These are phyloP conservation scores for Colletotrichum echinochloae DNA, from an alignment of 2,329 filamentous ascomycete genomes.

Conservation along the genomic window DNA sequence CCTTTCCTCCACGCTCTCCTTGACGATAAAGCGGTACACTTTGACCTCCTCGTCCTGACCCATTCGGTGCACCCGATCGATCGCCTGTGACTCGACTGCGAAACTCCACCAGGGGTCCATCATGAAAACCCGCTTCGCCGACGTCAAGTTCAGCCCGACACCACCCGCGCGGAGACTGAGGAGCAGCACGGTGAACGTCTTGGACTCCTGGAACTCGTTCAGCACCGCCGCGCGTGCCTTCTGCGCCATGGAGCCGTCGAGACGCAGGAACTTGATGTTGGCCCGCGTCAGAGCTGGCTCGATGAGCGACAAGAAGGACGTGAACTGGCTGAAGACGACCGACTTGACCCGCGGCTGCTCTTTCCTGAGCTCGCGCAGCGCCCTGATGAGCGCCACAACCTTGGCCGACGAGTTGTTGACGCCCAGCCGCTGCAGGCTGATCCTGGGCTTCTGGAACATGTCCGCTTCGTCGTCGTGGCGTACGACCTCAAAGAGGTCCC, in stretches of 20 bases:
- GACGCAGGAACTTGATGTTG: slow-evolving; percentile 83
- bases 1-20: slow-evolving; percentile 91
- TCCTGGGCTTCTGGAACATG: slow-evolving; percentile 60
- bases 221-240: slow-evolving; percentile 85
- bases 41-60: slow-evolving; percentile 88
- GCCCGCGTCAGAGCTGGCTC: slow-evolving; percentile 80
- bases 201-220: slow-evolving; percentile 72
- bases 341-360: slow-evolving; percentile 81
- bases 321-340: slow-evolving; percentile 97
- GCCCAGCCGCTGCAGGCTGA: slow-evolving; percentile 71
- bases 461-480: slow-evolving; percentile 75
- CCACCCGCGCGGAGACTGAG: slow-evolving; percentile 90
- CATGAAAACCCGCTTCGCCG: slow-evolving; percentile 92
- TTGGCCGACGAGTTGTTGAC: slow-evolving; percentile 85
- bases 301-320: slow-evolving; percentile 93
- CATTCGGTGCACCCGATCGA: slow-evolving; percentile 97
- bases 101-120: slow-evolving; percentile 99
- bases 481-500: slow-evolving; percentile 93
- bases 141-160: slow-evolving; percentile 92
- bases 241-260: slow-evolving; percentile 92
- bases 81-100: slow-evolving; percentile 95
- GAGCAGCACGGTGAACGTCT: slow-evolving; percentile 79
- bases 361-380: slow-evolving; percentile 77
- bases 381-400: slow-evolving; percentile 80
- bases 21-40: slow-evolving; percentile 89